A percentile compares a stretch with the other conserved stretches of the same genome.
Evolutionary conservation across 2,329 filamentous ascomycete species (phyloP).

Genomic region (Malbranchea zuffiana): DNA sequence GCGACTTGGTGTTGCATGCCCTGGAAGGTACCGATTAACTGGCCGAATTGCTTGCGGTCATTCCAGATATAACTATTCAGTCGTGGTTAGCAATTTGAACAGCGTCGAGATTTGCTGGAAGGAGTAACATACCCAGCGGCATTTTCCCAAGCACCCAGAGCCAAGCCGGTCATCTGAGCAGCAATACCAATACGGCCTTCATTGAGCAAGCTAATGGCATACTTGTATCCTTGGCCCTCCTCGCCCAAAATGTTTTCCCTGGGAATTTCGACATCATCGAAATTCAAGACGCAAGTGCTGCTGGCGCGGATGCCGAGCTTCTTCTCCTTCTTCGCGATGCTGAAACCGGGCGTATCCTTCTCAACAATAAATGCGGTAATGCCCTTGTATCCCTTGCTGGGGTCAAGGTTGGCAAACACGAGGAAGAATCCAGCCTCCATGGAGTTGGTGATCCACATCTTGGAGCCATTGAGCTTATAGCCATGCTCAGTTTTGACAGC

Average conservation of each 20-base stretch:
- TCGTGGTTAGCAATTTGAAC: neutral
- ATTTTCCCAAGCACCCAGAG: constrained; percentile 89
- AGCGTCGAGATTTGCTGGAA: neutral
- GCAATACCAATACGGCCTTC: constrained; percentile 97
- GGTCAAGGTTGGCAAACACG: constrained; percentile 93
- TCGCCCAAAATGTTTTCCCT: constrained; percentile 79
- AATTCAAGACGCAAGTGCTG: constrained; percentile 93
- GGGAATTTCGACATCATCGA: constrained; percentile 89
- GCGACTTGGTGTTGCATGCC: constrained; percentile 99
- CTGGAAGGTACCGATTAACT: constrained; percentile 91
- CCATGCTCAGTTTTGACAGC: constrained; percentile 72
- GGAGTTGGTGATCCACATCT: constrained; percentile 99
- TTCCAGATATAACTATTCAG: constrained; percentile 76
- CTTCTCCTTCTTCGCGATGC: constrained; percentile 99
- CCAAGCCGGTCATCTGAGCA: constrained; percentile 90
- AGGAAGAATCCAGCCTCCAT: constrained; percentile 93
- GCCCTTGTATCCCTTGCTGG: constrained; percentile 85
- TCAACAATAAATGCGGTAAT: constrained; percentile 95
- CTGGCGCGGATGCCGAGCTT: constrained; percentile 94
- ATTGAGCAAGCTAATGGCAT: constrained; percentile 86
- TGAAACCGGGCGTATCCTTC: constrained; percentile 79
- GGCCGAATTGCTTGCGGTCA: constrained; percentile 92
- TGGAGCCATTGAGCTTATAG: constrained; percentile 78
- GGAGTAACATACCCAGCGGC: constrained; percentile 56
- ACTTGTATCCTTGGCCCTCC: constrained; percentile 92